phyloP scores from a whole-genome alignment of 352 stramenopile genomes.

The Peronospora farinosa region DNA sequence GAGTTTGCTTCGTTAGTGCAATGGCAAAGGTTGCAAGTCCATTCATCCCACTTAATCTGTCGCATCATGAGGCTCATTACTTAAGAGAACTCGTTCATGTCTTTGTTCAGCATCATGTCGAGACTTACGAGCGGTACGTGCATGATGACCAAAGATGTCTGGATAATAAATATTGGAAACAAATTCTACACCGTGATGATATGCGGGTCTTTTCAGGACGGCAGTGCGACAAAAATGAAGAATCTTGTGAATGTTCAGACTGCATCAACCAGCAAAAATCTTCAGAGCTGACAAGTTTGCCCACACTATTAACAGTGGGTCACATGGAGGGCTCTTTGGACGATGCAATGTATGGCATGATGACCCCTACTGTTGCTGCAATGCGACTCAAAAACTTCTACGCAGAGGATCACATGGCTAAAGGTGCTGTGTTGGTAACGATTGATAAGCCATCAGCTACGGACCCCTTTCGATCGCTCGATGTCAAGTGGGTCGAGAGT shows the following conservation, averaged over 20 bases:
- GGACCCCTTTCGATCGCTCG: constrained; percentile 43
- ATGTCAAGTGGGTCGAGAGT: constrained; percentile 42
- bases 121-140: constrained; percentile 27
- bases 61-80: constrained; percentile 18
- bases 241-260: constrained; percentile 3
- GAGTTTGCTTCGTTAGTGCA: too few relatives aligned
- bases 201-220: constrained; percentile 27
- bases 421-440: constrained; percentile 32
- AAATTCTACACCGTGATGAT: constrained; percentile 23
- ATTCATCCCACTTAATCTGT: constrained; percentile 25
- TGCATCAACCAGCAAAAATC: constrained; percentile 12
- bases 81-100: constrained; percentile 27
- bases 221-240: neutral
- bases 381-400: constrained; percentile 49
- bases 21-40: constrained; percentile 12
- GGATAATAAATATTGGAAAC: constrained; percentile 29
- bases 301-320: constrained; percentile 21
- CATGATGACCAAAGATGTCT: constrained; percentile 23
- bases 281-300: constrained; percentile 16
- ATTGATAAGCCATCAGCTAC: constrained; percentile 30
- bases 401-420: constrained; percentile 25
- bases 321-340: constrained; percentile 31
- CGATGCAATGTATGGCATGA: constrained; percentile 37
- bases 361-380: constrained; percentile 25
- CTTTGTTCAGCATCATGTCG: constrained; percentile 26